These are phyloP conservation scores for Fusarium abutilonis DNA, from an alignment of 2,329 filamentous ascomycete genomes.

Conservation along the genomic window DNA sequence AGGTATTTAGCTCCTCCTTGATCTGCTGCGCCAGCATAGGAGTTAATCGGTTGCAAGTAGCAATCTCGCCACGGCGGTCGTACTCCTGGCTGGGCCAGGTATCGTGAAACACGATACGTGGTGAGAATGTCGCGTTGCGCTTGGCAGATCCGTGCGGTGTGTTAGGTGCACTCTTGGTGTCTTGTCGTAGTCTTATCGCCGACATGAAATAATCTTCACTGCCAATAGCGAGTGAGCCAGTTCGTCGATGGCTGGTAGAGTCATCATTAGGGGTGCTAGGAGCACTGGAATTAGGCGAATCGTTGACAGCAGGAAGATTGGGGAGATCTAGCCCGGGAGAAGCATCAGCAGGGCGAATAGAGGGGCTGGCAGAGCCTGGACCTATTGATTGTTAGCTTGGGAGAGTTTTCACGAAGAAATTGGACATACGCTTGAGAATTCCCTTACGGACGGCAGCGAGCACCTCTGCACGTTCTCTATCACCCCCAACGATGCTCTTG, in stretches of 20 bases:
- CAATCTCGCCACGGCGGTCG: conserved; percentile 93
- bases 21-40: conserved; percentile 98
- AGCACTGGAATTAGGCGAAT: conserved; percentile 85
- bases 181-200: conserved; percentile 75
- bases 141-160: conserved; percentile 76
- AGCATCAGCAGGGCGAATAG: conserved; percentile 69
- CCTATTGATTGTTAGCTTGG: conserved; percentile 35
- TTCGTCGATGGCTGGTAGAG: conserved; percentile 68
- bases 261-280: conserved; percentile 90
- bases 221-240: conserved; percentile 76
- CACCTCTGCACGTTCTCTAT: conserved; percentile 89
- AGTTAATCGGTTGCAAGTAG: conserved; percentile 96
- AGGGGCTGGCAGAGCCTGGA: conserved; percentile 74
- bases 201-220: conserved; percentile 92
- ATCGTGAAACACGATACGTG: conserved; percentile 92
- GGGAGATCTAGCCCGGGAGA: conserved; percentile 66
- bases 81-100: conserved; percentile 97
- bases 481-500: conserved; percentile 91
- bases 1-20: conserved; percentile 98
- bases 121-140: conserved; percentile 81
- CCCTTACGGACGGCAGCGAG: conserved; percentile 93
- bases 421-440: conserved; percentile 82
- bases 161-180: conserved; percentile 81
- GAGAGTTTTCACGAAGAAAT: background rate
- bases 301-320: conserved; percentile 70